These are phyloP conservation scores for Epichloe festucae DNA, from an alignment of 2,329 filamentous ascomycete genomes.

Conservation along the genomic window DNA sequence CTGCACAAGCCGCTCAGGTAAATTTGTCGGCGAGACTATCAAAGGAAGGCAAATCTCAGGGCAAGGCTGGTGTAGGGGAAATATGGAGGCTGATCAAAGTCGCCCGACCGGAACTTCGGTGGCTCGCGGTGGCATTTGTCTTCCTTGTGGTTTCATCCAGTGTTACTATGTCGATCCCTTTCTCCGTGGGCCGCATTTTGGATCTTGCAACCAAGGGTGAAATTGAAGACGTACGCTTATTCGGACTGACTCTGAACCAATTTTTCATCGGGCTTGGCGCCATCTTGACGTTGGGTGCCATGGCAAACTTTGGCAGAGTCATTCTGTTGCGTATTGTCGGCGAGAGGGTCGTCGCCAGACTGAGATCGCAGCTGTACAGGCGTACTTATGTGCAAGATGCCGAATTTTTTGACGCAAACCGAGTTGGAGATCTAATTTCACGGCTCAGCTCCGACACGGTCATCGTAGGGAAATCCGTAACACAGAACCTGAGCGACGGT, in stretches of 20 bases:
- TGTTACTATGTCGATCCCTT: conserved; percentile 92
- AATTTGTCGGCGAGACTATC: conserved; percentile 80
- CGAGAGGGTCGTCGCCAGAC: conserved; percentile 80
- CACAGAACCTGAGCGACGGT: conserved; percentile 95
- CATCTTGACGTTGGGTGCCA: conserved; percentile 70
- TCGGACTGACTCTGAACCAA: conserved; percentile 72
- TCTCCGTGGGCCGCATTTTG: conserved; percentile 90
- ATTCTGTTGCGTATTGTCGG: conserved; percentile 88
- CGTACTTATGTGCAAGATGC: conserved; percentile 94
- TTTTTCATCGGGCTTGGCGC: conserved; percentile 74
- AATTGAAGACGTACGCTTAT: conserved; percentile 54
- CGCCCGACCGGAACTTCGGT: conserved; percentile 69
- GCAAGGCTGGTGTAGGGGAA: conserved; percentile 55
- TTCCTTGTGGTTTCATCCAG: conserved; percentile 80
- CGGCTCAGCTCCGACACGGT: conserved; percentile 92
- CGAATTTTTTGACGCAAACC: conserved; percentile 97
- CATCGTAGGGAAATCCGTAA: conserved; percentile 97
- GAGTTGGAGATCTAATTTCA: conserved; percentile 91
- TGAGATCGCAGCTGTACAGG: conserved; percentile 81
- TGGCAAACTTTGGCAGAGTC: conserved; percentile 87
- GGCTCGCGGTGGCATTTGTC: conserved; percentile 66
- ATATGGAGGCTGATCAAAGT: conserved; percentile 82
- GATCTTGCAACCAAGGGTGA: conserved; percentile 73
- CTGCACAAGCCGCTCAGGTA: conserved; percentile 73
- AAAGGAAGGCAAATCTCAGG: conserved; percentile 56